phyloP scores from a whole-genome alignment of 2,329 filamentous ascomycete genomes.

The Trichophyton mentagrophytes region DNA sequence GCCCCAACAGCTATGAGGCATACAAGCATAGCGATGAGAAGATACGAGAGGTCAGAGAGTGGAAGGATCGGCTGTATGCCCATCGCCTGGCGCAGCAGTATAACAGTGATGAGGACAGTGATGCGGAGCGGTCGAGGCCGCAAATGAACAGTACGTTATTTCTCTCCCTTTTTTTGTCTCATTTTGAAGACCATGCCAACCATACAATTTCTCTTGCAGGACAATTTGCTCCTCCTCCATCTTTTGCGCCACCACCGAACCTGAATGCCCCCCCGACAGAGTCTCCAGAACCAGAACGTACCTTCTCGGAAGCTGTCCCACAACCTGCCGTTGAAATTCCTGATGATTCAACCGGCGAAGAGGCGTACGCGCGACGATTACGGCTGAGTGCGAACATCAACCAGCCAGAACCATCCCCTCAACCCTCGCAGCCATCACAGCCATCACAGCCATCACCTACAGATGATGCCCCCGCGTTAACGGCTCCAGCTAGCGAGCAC shows the following conservation, averaged over 20 bases:
- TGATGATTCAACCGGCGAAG: constrained; percentile 53
- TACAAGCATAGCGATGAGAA: constrained; percentile 77
- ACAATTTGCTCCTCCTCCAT: constrained; percentile 39
- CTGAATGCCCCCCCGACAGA: constrained; percentile 27
- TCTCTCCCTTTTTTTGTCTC: constrained; percentile 6
- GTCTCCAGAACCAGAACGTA: constrained; percentile 10
- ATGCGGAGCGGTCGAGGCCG: constrained; percentile 34
- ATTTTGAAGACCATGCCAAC: background rate
- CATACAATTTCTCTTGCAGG: constrained; percentile 19
- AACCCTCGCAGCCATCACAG: background rate
- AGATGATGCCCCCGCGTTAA: constrained; percentile 13
- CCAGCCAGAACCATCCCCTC: constrained; percentile 13
- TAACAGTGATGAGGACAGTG: constrained; percentile 36
- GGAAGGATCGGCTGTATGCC: constrained; percentile 69
- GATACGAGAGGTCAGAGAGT: constrained; percentile 65
- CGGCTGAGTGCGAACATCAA: constrained; percentile 39
- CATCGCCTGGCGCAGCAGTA: constrained; percentile 44
- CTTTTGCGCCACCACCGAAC: constrained; percentile 41
- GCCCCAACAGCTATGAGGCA: constrained; percentile 73
- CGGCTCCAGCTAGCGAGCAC: constrained; percentile 22
- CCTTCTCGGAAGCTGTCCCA: constrained; percentile 17
- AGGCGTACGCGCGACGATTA: constrained; percentile 53
- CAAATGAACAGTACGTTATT: constrained; percentile 35
- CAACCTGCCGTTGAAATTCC: constrained; percentile 35
- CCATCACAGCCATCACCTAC: constrained; percentile 12